Evolutionary conservation across 345 rosid genomes (phyloP).

Genomic region (Noccaea caerulescens): DNA sequence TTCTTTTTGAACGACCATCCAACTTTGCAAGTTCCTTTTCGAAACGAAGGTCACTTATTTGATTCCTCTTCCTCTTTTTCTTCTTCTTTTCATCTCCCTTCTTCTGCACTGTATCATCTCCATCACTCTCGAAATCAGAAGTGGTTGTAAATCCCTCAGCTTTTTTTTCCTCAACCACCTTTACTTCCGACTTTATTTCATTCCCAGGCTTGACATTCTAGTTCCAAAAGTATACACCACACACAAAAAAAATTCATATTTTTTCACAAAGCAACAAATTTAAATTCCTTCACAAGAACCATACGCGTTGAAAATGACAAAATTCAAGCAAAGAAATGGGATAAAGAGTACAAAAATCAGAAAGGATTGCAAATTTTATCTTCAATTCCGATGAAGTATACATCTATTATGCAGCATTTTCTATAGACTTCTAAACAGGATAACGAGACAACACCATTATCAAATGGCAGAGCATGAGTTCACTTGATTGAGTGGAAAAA

Average conservation of each 20-base stretch:
- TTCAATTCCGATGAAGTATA: background rate
- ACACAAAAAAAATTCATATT: background rate
- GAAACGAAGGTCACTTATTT: slow-evolving; percentile 69
- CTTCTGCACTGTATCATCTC: slow-evolving; percentile 33
- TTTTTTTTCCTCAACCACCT: slow-evolving; percentile 31
- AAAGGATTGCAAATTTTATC: background rate
- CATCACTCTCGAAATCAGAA: slow-evolving; percentile 38
- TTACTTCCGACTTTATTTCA: slow-evolving; percentile 30
- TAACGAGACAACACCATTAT: background rate
- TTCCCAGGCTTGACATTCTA: slow-evolving; percentile 32
- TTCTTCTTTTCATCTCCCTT: slow-evolving; percentile 52
- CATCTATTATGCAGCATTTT: background rate
- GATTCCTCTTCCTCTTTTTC: slow-evolving; percentile 74
- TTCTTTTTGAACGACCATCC: slow-evolving; percentile 51
- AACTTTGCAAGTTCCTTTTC: slow-evolving; percentile 46
- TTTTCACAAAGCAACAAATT: background rate
- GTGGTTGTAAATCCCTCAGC: slow-evolving; percentile 24
- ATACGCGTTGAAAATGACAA: background rate
- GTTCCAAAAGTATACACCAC: slow-evolving; percentile 2
- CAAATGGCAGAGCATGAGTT: background rate
- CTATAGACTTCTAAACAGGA: background rate
- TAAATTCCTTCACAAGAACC: background rate
- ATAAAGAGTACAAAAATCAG: background rate
- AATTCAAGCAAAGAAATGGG: background rate
- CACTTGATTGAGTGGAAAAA: background rate